A percentile compares a stretch with the other conserved stretches of the same genome.
These are phyloP conservation scores for Aspergillus bridgeri DNA, from an alignment of 495 filamentous ascomycete species.

Conservation along the genomic window DNA sequence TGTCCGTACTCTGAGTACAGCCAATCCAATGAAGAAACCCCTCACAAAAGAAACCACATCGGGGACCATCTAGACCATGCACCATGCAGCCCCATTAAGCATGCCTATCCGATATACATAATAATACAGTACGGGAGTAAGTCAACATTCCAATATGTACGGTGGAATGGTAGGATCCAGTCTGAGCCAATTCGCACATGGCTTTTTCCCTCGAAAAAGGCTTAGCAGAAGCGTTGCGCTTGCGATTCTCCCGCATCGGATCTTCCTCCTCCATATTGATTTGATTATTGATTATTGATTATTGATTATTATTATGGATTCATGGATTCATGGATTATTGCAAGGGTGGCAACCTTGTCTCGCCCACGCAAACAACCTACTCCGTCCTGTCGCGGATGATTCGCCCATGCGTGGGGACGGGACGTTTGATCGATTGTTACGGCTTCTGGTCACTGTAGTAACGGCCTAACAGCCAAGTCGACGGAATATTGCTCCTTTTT, in stretches of 20 bases:
- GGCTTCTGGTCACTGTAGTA: neutral
- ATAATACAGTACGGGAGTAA: neutral
- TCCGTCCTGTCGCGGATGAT: neutral
- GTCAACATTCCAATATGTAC: neutral
- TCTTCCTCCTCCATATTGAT: neutral
- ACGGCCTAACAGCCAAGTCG: neutral
- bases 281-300: no score
- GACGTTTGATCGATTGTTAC: neutral
- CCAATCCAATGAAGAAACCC: no score
- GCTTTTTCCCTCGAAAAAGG: neutral
- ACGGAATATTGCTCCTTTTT: no score
- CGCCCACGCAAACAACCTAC: neutral
- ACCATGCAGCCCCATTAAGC: constrained; percentile 6
- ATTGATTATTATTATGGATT: no score
- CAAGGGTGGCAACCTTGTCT: neutral
- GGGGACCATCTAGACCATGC: no score
- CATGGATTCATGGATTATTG: no score
- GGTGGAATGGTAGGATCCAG: neutral
- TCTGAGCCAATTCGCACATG: neutral
- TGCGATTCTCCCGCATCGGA: neutral
- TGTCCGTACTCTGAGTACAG: no score
- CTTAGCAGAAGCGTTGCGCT: neutral
- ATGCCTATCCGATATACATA: constrained; percentile 6
- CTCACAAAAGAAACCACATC: no score
- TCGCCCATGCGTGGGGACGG: neutral